These are phyloP conservation scores for Trichoderma asperelloides DNA, from an alignment of 495 filamentous ascomycete genomes.

Conservation along the genomic window DNA sequence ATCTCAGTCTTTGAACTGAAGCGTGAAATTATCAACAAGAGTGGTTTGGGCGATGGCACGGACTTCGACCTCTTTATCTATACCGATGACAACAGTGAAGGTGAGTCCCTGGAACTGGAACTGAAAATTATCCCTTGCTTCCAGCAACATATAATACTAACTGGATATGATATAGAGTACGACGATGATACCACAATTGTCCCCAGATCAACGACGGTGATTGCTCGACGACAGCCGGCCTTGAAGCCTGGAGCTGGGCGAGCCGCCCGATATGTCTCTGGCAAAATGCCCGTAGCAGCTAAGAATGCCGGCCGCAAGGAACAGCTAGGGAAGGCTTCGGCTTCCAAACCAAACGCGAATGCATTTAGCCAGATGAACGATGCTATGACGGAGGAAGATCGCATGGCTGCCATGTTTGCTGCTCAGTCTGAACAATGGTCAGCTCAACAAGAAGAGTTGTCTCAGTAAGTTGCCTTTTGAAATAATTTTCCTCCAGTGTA, in stretches of 20 bases:
- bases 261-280: slow-evolving; percentile 91
- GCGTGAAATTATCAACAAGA: slow-evolving; percentile 91
- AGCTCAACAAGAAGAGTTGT: slow-evolving; percentile 83
- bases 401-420: slow-evolving; percentile 80
- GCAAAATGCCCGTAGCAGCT: slow-evolving; percentile 88
- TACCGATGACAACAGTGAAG: slow-evolving; percentile 83
- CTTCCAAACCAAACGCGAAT: slow-evolving; percentile 45
- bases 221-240: slow-evolving; percentile 81
- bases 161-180: slow-evolving; percentile 56
- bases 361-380: slow-evolving; percentile 53
- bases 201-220: slow-evolving; percentile 84
- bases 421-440: slow-evolving; percentile 79
- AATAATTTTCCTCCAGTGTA: not conserved
- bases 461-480: slow-evolving; percentile 57
- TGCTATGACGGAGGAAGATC: slow-evolving; percentile 80
- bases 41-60: slow-evolving; percentile 86
- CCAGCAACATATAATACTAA: not conserved
- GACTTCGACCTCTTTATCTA: slow-evolving; percentile 95
- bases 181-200: slow-evolving; percentile 96
- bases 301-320: slow-evolving; percentile 70
- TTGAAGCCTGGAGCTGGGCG: slow-evolving; percentile 70
- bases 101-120: slow-evolving; percentile 41
- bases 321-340: slow-evolving; percentile 40
- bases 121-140: not conserved
- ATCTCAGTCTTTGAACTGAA: slow-evolving; percentile 99